A percentile compares a stretch with the other conserved stretches of the same genome.
Conservation (phyloP, 345 rosid species). For the Ailanthus altissimus region DNA sequence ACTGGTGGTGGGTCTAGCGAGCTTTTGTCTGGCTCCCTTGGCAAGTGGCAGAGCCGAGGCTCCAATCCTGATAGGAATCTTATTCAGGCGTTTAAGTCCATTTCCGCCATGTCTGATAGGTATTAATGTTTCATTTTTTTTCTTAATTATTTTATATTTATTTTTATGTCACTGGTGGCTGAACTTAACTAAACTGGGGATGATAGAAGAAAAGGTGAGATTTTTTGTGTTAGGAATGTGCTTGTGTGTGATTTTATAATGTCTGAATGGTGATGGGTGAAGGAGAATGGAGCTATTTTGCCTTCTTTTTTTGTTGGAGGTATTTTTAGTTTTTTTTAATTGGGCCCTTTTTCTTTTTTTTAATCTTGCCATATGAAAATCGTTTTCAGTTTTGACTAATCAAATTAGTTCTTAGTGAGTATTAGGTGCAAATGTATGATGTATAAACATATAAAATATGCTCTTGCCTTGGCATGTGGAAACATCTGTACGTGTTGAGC, state of each 20-base stretch:
- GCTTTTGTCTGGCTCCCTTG: slow-evolving; percentile 36
- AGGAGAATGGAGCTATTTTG: not conserved
- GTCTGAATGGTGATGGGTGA: not conserved
- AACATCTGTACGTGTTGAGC: not conserved
- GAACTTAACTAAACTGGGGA: not conserved
- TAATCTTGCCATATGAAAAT: not conserved
- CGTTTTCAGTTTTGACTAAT: slow-evolving; percentile 1
- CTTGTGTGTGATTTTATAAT: not conserved
- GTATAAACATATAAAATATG: not conserved
- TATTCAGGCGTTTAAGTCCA: slow-evolving; percentile 44
- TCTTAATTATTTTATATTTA: not conserved
- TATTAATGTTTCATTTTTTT: not conserved
- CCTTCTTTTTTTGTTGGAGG: not conserved
- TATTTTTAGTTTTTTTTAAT: not conserved
- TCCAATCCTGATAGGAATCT: slow-evolving; percentile 41
- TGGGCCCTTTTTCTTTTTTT: not conserved
- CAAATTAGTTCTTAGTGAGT: not conserved
- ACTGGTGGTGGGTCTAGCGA: slow-evolving; percentile 16
- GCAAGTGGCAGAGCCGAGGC: slow-evolving; percentile 42
- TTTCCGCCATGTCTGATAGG: slow-evolving; percentile 49
- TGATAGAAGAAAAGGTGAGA: not conserved
- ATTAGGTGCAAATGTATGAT: not conserved
- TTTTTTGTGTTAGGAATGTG: not conserved
- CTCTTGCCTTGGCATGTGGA: not conserved
- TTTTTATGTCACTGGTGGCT: not conserved